Evolutionary conservation across 2,329 filamentous ascomycete species (phyloP).

Genomic region (Metarhizium brunneum): DNA sequence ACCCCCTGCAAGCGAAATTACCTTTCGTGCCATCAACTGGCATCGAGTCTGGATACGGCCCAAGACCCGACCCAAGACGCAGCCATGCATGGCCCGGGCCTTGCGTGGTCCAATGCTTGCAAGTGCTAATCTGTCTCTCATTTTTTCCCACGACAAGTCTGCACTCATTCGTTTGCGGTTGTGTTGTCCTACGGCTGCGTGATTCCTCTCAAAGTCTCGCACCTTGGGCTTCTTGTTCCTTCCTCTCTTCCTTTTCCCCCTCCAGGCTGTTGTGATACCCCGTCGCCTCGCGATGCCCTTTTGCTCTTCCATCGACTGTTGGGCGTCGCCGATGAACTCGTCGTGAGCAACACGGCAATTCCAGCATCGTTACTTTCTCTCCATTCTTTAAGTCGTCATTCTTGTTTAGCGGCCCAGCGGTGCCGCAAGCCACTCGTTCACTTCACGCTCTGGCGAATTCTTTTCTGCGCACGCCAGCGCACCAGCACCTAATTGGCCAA

Average conservation of each 20-base stretch:
- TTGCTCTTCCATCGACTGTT: conserved; percentile 4
- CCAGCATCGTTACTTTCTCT: neutral
- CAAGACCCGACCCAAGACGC: neutral
- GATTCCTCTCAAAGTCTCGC: neutral
- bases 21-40: neutral
- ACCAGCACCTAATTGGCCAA: neutral
- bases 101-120: neutral
- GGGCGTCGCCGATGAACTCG: conserved; percentile 9
- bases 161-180: neutral
- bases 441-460: neutral
- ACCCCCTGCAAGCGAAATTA: conserved; percentile 15
- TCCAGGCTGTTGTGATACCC: neutral
- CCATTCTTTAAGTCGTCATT: neutral
- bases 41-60: neutral
- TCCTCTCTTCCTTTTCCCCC: neutral
- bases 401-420: neutral
- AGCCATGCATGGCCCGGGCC: neutral
- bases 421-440: conserved; percentile 3
- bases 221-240: neutral
- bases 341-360: neutral
- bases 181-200: neutral
- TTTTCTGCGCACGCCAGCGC: neutral
- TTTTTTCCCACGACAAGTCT: neutral
- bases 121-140: neutral
- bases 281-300: conserved; percentile 12